Evolutionary conservation across 305 asterid genomes (phyloP), one percentile per base, ranked within the genome.

Genomic region (Rubia balearica): DNA sequence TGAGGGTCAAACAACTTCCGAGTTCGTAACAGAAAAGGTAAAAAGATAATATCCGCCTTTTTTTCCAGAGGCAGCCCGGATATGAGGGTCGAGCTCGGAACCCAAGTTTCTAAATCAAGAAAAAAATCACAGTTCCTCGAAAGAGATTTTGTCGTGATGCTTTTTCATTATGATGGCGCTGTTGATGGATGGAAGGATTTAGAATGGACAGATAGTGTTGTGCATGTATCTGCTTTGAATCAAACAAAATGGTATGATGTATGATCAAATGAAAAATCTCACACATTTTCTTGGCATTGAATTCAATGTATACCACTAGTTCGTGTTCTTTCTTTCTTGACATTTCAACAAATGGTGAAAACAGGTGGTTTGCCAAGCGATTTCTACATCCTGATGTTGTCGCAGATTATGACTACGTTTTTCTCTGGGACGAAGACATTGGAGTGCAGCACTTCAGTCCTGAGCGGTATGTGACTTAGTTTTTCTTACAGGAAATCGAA

Each of bases 381-480:
- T 92, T 92, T 74, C 73, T 90, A 59, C 97, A 92, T 84, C 98
- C 98, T 10, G 95, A 87, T 79, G 82, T 90, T 75, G 96, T 90
- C 60, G 91, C 87, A 14, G 88, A 71, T 21, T 92, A 92, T 12
- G 81, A 81, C 17, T 92, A 87, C 8, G 71, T 90, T 42, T 92
- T 92, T 86, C 77, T 92, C 76, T 92, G 98, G 98, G 98, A 92
- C 46, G 98, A 92, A 79, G 98, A 92, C 69, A 81, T 92, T 14
- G 98, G 98, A 67, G 93, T 92, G 3, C 90, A 88, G 62, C 78
- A 88, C 71, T 90, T 92, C 79, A 19, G 83, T 74, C 98, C 97
- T 19, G 69, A 74, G 41, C 73, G 87, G 96, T 92, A 89, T 38
- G 78, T 57, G 24, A 61, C 36, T 62, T 14, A 33, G n/a, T n/a